Base-by-base conservation (phyloP, 768 basidiomycete genomes). In the Boletales sp. region DNA sequence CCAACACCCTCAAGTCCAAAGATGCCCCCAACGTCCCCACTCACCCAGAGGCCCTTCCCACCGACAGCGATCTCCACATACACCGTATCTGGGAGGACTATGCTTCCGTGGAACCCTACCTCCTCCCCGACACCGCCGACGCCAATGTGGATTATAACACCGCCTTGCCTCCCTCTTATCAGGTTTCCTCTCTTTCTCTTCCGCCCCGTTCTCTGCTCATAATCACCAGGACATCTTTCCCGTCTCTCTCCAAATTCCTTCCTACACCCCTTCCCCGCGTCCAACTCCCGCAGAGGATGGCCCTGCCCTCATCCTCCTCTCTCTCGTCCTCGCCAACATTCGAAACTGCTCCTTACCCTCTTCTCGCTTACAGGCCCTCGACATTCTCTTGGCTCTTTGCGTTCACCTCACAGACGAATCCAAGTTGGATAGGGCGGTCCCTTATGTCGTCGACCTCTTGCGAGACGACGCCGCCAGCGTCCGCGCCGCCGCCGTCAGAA, bases 401-500 rank as follows among this genome's bases (percentile, higher is more conserved):
- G 78, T 80, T 11, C 87, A 88, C 58, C 74, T 98, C 32, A 91
- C 91, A 0, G 97, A 98, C 61, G 97, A 97, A 67, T 92, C 94
- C 4, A 94, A 94, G 64, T 71, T 97, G 45, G 97, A 99, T 64
- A 82, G 94, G 2, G 82, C 97, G 73, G 77, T 95, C 3, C 97
- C 97, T 0, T 97, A 94, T 57, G 80, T 94, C 24, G 85, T 97
- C 2, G 90, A 94, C 35, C 74, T 97, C 5, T 68, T 97, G 17
- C 84, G 87, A 52, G 94, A 99, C 59, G 94, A 94, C 17, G 79
- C 82, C 2, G 82, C 92, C 0, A 68, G 82, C 8, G 94, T 99
- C 2, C 82, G 95, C n/a, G 78, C 82, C 0, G 84, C 85, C 0
- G 86, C 90, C 2, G 57, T 94, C 45, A 75, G 88, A 51, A 87